A percentile compares a stretch with the other conserved stretches of the same genome.
Evolutionary conservation across 2,329 filamentous ascomycete genomes (phyloP).

Genomic region (Monilinia fructigena): DNA sequence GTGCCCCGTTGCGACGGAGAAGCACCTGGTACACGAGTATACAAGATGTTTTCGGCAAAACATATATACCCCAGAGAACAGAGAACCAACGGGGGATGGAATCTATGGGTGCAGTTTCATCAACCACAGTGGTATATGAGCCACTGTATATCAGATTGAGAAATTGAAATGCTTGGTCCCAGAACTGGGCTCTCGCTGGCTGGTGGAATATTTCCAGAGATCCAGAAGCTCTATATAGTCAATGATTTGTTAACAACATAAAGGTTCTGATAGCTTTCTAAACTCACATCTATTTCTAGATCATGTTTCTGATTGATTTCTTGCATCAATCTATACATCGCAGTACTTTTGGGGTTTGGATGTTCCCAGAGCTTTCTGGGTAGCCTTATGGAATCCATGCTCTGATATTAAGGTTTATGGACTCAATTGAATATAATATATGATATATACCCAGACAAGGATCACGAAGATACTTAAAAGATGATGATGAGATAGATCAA

Average conservation of each 20-base stretch:
- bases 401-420: not conserved
- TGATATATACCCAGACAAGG: too few species aligned
- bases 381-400: constrained; percentile 34
- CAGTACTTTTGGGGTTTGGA: constrained; percentile 57
- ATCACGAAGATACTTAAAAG: not conserved
- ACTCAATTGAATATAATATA: not conserved
- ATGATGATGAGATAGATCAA: too few species aligned
- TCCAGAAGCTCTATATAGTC: constrained; percentile 63
- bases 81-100: constrained; percentile 74
- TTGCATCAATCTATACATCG: constrained; percentile 68
- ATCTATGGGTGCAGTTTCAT: constrained; percentile 69
- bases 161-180: constrained; percentile 59
- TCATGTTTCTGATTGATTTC: constrained; percentile 57
- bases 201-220: constrained; percentile 65
- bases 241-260: constrained; percentile 1
- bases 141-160: constrained; percentile 60
- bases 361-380: constrained; percentile 70
- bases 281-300: constrained; percentile 55
- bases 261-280: not conserved
- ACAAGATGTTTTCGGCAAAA: constrained; percentile 79
- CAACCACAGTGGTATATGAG: constrained; percentile 55
- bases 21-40: constrained; percentile 48
- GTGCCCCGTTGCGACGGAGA: constrained; percentile 50
- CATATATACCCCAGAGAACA: constrained; percentile 69
- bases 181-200: constrained; percentile 62